phyloP scores from a whole-genome alignment of 441 rosid genomes.

The Flueggea neowawraea region DNA sequence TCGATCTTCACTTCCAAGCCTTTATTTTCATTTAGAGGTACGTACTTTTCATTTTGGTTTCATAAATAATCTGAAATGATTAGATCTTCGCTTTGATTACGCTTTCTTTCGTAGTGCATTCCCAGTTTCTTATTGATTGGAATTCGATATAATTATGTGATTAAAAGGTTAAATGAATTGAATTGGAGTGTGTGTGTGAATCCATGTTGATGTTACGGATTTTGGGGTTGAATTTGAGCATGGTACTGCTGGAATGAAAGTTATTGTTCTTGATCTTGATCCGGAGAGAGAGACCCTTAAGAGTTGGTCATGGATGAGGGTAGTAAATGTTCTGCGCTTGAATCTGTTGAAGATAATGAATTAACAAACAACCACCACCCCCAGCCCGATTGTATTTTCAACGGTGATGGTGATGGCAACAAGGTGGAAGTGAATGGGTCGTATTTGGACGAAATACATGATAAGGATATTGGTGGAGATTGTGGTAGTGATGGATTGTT shows the following conservation, averaged over 20 bases:
- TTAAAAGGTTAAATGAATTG: neutral
- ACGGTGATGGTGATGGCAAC: slow-evolving; percentile 16
- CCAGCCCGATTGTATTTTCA: slow-evolving; percentile 16
- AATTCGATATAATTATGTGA: neutral
- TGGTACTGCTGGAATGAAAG: slow-evolving; percentile 56
- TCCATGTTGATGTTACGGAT: slow-evolving; percentile 24
- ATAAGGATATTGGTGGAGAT: slow-evolving; percentile 15
- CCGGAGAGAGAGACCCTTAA: slow-evolving; percentile 9
- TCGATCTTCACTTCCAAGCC: too few species aligned
- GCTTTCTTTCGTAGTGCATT: too few species aligned
- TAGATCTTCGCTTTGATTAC: too few species aligned
- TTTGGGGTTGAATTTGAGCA: slow-evolving; percentile 23
- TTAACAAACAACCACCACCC: slow-evolving; percentile 1
- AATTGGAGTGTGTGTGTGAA: neutral
- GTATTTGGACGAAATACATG: slow-evolving; percentile 20
- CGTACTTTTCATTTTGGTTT: too few species aligned
- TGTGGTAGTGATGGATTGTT: slow-evolving; percentile 10
- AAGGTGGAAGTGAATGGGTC: slow-evolving; percentile 35
- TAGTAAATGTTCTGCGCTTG: slow-evolving; percentile 39
- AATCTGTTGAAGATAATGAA: slow-evolving; percentile 51
- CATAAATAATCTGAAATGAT: too few species aligned
- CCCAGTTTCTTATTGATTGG: too few species aligned
- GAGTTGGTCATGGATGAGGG: slow-evolving; percentile 41
- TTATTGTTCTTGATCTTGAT: slow-evolving; percentile 14
- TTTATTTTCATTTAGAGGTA: too few species aligned